Evolutionary conservation across 2,329 filamentous ascomycete genomes (phyloP).

Genomic region (Hypoxylon sp.): DNA sequence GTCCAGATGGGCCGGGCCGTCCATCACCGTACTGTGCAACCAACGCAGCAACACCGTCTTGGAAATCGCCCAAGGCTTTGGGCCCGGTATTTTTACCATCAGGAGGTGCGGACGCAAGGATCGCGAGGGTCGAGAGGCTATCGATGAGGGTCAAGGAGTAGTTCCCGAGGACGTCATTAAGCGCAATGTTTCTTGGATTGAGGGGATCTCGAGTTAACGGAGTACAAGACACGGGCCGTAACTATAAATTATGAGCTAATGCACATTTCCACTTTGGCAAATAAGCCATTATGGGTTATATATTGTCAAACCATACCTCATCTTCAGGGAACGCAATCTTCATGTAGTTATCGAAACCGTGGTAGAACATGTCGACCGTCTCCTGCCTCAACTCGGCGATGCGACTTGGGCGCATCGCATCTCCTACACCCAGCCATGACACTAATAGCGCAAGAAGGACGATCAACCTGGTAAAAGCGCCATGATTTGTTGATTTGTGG

Average conservation of each 20-base stretch:
- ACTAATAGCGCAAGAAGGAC: slow-evolving; percentile 52
- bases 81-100: slow-evolving; percentile 67
- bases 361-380: slow-evolving; percentile 89
- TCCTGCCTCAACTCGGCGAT: slow-evolving; percentile 70
- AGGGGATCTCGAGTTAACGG: slow-evolving; percentile 87
- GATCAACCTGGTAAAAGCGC: slow-evolving; percentile 47
- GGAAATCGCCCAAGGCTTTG: slow-evolving; percentile 80
- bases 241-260: slow-evolving; percentile 60
- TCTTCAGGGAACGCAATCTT: slow-evolving; percentile 94
- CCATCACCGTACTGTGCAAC: slow-evolving; percentile 92
- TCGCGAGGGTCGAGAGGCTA: slow-evolving; percentile 92
- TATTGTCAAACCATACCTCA: slow-evolving; percentile 67
- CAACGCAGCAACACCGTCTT: slow-evolving; percentile 81
- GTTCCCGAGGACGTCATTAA: slow-evolving; percentile 97
- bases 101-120: slow-evolving; percentile 82
- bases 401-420: slow-evolving; percentile 69
- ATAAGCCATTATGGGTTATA: background rate
- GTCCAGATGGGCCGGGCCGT: slow-evolving; percentile 74
- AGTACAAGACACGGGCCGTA: slow-evolving; percentile 87
- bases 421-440: slow-evolving; percentile 58
- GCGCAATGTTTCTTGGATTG: slow-evolving; percentile 83
- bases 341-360: slow-evolving; percentile 97
- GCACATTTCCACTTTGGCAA: slow-evolving; percentile 20
- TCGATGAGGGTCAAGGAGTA: slow-evolving; percentile 97
- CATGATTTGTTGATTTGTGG: slow-evolving; percentile 39